These are phyloP conservation scores for Colletotrichum sp. DNA, from an alignment of 2,329 filamentous ascomycete genomes.

Conservation along the genomic window DNA sequence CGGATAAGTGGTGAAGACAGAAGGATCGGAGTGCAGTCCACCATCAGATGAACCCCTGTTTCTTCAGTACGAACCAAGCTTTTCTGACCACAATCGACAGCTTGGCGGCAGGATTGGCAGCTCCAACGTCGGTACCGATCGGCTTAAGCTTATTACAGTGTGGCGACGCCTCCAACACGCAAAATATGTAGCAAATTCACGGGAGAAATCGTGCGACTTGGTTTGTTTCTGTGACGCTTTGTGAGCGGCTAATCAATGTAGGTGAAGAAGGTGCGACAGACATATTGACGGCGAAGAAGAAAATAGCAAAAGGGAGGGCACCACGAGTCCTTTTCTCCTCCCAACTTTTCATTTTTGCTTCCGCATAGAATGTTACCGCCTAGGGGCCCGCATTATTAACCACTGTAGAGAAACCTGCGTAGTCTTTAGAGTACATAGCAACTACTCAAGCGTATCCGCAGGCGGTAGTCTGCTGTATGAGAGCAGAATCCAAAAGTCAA, in stretches of 20 bases:
- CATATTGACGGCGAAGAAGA: neutral
- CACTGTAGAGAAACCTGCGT: fast-evolving
- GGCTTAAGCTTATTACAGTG: neutral
- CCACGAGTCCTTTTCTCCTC: neutral
- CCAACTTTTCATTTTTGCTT: neutral
- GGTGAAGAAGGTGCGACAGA: neutral
- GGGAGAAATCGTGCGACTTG: neutral
- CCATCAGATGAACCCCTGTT: neutral
- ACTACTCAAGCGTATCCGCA: neutral
- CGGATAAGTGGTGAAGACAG: neutral
- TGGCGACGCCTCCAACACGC: neutral
- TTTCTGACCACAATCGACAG: neutral
- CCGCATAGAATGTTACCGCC: no score
- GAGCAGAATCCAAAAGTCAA: fast-evolving
- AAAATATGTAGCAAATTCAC: neutral
- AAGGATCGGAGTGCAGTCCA: neutral
- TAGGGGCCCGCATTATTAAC: neutral
- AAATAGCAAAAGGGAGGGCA: neutral
- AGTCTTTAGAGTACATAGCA: neutral
- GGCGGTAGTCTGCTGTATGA: neutral
- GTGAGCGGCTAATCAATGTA: neutral
- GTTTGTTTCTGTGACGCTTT: neutral
- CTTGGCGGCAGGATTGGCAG: neutral
- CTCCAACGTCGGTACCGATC: neutral
- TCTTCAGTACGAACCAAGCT: neutral